Conservation (phyloP, 2,329 filamentous ascomycete genomes). For the Lachnellula hyalina region DNA sequence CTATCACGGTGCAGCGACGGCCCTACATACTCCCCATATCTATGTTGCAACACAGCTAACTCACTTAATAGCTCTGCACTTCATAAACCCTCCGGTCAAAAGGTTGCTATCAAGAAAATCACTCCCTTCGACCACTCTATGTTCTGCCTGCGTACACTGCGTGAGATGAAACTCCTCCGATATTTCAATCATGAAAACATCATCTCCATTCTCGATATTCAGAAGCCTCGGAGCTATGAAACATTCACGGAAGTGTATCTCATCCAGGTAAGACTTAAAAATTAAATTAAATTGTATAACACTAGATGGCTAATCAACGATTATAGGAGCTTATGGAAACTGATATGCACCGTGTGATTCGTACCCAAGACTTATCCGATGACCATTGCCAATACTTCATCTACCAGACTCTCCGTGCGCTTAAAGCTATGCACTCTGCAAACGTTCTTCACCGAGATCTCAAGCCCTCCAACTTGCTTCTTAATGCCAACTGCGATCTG, state of each 20-base stretch:
- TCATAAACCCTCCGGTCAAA: constrained; percentile 96
- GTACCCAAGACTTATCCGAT: constrained; percentile 95
- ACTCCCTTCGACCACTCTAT: constrained; percentile 98
- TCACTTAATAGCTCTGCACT: constrained; percentile 69
- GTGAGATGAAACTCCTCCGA: constrained; percentile 97
- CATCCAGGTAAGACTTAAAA: constrained; percentile 65
- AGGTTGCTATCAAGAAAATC: constrained; percentile 99
- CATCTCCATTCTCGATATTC: constrained; percentile 98
- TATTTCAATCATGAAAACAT: constrained; percentile 99
- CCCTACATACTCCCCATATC: not conserved
- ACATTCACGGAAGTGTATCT: constrained; percentile 97
- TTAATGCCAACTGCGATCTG: constrained; percentile 98
- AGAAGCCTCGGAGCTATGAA: constrained; percentile 95
- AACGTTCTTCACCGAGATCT: constrained; percentile 96
- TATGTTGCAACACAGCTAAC: not conserved
- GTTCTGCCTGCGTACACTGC: constrained; percentile 93
- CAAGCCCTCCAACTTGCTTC: constrained; percentile 92
- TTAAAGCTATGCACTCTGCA: constrained; percentile 99
- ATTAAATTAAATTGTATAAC: constrained; percentile 4
- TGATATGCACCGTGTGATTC: constrained; percentile 98
- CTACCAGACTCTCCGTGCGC: constrained; percentile 93
- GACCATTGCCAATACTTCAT: constrained; percentile 99
- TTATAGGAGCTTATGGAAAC: constrained; percentile 95
- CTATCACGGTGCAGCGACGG: not conserved
- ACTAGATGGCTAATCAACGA: constrained; percentile 11